Evolutionary conservation across 2,329 filamentous ascomycete species (phyloP).

Genomic region (Phialophora chinensis): DNA sequence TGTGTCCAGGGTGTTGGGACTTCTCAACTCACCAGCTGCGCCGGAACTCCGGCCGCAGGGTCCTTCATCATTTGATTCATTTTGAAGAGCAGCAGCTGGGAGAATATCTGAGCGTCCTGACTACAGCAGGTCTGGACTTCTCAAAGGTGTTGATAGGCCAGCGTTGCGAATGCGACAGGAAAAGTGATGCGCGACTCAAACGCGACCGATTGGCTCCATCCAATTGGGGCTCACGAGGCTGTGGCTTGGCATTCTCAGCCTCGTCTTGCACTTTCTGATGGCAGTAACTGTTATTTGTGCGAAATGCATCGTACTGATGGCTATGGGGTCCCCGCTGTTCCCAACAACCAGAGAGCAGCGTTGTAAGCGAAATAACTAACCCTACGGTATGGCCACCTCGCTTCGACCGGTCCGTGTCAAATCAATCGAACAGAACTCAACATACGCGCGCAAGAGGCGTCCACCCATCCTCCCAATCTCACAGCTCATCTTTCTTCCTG

Average conservation of each 20-base stretch:
- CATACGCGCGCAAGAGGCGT: not conserved
- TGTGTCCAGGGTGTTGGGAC: constrained; percentile 5
- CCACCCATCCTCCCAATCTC: not conserved
- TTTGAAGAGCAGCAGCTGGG: not conserved
- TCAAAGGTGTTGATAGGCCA: not conserved
- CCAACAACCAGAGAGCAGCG: not conserved
- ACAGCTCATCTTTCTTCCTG: constrained; percentile 13
- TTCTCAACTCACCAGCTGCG: constrained; percentile 48
- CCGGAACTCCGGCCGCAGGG: constrained; percentile 56
- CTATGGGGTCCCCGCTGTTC: not conserved
- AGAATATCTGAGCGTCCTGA: not conserved
- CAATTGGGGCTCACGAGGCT: not conserved
- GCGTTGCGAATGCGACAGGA: not conserved
- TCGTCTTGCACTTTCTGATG: not conserved
- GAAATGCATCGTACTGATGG: not conserved
- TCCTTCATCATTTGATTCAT: constrained; percentile 46
- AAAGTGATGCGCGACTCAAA: constrained; percentile 3
- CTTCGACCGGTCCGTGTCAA: not conserved
- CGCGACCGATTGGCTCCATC: not conserved
- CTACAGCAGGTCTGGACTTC: not conserved
- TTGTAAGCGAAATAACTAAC: not conserved
- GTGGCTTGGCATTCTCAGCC: constrained; percentile 10
- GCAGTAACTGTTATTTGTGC: no score
- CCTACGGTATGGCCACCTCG: not conserved
- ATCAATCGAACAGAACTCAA: not conserved